Base-by-base conservation (phyloP, 805 yeast genomes). In the Myxozyma nipponensis region DNA sequence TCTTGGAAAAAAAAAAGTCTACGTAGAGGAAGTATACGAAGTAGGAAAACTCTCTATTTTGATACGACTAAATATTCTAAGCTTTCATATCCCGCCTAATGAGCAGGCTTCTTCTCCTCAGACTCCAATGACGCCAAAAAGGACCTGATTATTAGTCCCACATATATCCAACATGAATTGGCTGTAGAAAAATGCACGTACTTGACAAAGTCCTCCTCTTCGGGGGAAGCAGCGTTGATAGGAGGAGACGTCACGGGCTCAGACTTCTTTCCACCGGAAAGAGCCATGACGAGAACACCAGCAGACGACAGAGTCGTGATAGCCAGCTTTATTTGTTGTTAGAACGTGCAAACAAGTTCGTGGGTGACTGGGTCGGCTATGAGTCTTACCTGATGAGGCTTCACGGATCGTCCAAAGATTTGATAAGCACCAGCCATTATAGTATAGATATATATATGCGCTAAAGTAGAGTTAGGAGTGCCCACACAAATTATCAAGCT, bases 181-280 rank as follows among this genome's bases (percentile, higher is more conserved):
- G 15, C n/a, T 21, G 23, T 18, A 37, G 39, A n/a, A 9, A 18
- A n/a, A 7, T 19, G 28, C 34, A 60, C 67, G 52, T 49, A 65
- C 62, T 63, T 54, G 53, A 90, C 83, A 74, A 85, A 90, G 69
- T 84, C 82, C 70, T 86, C 95, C 75, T 90, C 97, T 65, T 88
- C 97, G 61, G 88, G 81, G 44, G 89, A 78, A 49, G 81, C 70
- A 58, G 95, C 95, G 58, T 80, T 78, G 69, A 88, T 77, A 37
- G 82, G 73, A 41, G 93, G 89, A 56, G 77, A 73, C 63, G 83
- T 78, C 59, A 79, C 75, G 60, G 77, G 74, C 23, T 81, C 71
- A 39, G 59, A 46, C 63, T 63, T 61, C 65, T 64, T 63, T 48
- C 54, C 73, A 72, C 86, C 84, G 81, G 69, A 89, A 69, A 86